A percentile compares a stretch with the other conserved stretches of the same genome.
Evolutionary conservation across 176 grass and related monocot species (phyloP).

Genomic region (Oryza brachyantha): DNA sequence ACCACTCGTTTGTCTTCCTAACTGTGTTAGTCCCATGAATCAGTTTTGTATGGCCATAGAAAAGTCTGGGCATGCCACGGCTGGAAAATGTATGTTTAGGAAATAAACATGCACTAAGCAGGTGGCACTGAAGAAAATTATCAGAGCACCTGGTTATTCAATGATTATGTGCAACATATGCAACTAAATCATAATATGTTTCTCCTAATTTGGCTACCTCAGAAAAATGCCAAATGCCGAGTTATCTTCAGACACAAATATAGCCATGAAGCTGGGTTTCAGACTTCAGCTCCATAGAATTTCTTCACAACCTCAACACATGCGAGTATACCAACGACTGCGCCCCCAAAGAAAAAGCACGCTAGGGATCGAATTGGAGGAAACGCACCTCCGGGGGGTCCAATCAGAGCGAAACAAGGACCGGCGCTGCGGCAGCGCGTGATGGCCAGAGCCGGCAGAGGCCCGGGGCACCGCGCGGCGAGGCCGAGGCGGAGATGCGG

Average conservation of each 20-base stretch:
- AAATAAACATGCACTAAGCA: not conserved
- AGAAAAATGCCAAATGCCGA: not conserved
- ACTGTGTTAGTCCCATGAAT: not conserved
- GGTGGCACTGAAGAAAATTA: not conserved
- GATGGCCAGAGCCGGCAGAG: not conserved
- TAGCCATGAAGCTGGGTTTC: not conserved
- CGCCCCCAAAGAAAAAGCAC: not conserved
- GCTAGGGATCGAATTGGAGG: not conserved
- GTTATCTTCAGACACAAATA: not conserved
- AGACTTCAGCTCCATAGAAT: constrained; percentile 2
- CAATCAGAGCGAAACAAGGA: not conserved
- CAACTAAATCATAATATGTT: not conserved
- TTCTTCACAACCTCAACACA: not conserved
- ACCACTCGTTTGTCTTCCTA: not conserved
- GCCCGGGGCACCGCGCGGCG: not conserved
- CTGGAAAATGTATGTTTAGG: not conserved
- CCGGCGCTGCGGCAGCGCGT: not conserved
- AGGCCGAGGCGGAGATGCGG: constrained; percentile 30
- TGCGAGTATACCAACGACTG: not conserved
- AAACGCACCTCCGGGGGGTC: constrained; percentile 23
- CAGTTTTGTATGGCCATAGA: not conserved
- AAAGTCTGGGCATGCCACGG: not conserved
- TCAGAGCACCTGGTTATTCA: not conserved
- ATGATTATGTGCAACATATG: not conserved
- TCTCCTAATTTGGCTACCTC: not conserved